phyloP scores from a whole-genome alignment of 345 rosid genomes.

The Bruguiera parviflora region DNA sequence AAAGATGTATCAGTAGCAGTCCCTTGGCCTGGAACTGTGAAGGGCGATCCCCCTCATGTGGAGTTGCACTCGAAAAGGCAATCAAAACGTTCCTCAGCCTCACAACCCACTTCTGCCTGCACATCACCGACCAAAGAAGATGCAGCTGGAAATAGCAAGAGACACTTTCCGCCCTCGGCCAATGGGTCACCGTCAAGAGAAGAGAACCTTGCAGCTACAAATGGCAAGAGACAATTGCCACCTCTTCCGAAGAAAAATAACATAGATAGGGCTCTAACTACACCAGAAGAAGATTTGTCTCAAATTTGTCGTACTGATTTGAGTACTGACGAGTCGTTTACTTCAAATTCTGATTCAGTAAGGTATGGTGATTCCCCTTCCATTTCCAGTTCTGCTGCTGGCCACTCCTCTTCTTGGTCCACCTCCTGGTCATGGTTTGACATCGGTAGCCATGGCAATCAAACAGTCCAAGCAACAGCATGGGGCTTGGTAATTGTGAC shows the following conservation, averaged over 20 bases:
- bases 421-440: conserved; percentile 71
- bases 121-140: conserved; percentile 54
- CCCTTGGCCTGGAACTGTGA: conserved; percentile 70
- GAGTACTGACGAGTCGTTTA: conserved; percentile 45
- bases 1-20: conserved; percentile 87
- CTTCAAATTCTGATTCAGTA: conserved; percentile 27
- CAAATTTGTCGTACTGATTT: conserved; percentile 38
- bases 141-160: conserved; percentile 1
- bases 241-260: conserved; percentile 75
- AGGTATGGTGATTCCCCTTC: conserved; percentile 20
- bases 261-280: conserved; percentile 36
- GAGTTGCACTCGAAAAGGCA: conserved; percentile 43
- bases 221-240: conserved; percentile 53
- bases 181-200: conserved; percentile 9
- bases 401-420: conserved; percentile 42
- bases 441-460: conserved; percentile 37
- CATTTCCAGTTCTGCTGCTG: conserved; percentile 33
- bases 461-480: conserved; percentile 51
- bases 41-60: conserved; percentile 62
- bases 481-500: conserved; percentile 98
- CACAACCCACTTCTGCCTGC: conserved; percentile 24
- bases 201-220: conserved; percentile 14
- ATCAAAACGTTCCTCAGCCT: conserved; percentile 34
- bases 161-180: background rate
- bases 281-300: conserved; percentile 43